Evolutionary conservation across 208 protist genomes (phyloP).

Genomic region (Acanthamoeba healyi): DNA sequence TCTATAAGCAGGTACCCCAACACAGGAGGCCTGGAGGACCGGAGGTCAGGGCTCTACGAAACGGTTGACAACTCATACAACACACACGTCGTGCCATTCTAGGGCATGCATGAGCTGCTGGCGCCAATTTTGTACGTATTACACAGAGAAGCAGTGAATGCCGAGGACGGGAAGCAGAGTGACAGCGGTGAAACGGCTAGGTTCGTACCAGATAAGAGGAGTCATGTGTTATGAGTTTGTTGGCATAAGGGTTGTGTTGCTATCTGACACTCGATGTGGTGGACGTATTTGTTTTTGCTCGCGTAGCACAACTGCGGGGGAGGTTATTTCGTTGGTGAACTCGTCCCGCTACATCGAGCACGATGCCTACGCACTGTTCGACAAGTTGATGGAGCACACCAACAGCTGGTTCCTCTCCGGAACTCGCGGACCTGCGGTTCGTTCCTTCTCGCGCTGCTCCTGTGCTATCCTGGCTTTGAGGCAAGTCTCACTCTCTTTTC

Average conservation of each 20-base stretch:
- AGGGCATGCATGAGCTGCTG: slow-evolving; percentile 90
- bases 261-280: too few species aligned
- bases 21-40: too few species aligned
- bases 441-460: background rate
- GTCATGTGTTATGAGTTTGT: too few species aligned
- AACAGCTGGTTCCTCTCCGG: slow-evolving; percentile 78
- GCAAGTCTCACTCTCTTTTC: too few species aligned
- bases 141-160: slow-evolving; percentile 57
- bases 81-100: too few species aligned
- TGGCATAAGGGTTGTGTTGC: too few species aligned
- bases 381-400: slow-evolving; percentile 81
- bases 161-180: background rate
- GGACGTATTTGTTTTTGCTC: too few species aligned
- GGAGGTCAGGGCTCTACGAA: too few species aligned
- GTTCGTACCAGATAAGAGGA: background rate
- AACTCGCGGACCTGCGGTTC: background rate
- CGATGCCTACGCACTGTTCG: slow-evolving; percentile 82
- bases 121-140: slow-evolving; percentile 85
- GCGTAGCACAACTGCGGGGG: background rate
- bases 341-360: slow-evolving; percentile 83
- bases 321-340: slow-evolving; percentile 50
- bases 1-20: slow-evolving; percentile 86
- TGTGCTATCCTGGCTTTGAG: background rate
- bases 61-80: too few species aligned
- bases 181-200: background rate